Evolutionary conservation across 208 protist species (phyloP).

Genomic region (Crithidia expoeki): DNA sequence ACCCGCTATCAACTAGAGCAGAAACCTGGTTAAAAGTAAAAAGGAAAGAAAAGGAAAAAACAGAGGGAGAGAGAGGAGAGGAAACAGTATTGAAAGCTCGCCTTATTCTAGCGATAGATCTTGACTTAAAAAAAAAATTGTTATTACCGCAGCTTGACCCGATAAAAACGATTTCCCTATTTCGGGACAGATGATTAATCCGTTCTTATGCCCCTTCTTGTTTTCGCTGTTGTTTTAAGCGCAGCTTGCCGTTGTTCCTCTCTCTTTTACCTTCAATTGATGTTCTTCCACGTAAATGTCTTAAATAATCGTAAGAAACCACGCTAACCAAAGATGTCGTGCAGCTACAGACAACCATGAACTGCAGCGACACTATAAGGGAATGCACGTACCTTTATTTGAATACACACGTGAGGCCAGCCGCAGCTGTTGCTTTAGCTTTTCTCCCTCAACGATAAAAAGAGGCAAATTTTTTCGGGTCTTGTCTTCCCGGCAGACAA

Average conservation of each 20-base stretch:
- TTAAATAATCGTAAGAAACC: no score
- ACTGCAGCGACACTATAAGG: neutral
- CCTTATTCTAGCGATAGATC: no score
- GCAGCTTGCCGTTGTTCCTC: no score
- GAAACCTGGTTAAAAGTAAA: constrained; percentile 16
- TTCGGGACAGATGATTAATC: no score
- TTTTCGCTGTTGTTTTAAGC: no score
- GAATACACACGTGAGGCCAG: neutral
- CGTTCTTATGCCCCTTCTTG: neutral
- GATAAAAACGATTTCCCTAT: no score
- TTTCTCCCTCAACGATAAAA: no score
- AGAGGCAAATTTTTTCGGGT: neutral
- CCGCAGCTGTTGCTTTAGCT: no score
- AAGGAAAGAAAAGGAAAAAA: neutral
- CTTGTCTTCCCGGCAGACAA: constrained; percentile 3
- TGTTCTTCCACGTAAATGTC: no score
- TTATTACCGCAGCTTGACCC: no score
- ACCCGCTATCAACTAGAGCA: neutral
- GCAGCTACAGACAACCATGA: neutral
- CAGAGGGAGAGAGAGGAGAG: neutral
- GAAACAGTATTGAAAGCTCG: neutral
- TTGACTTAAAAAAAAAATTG: no score
- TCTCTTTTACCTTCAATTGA: no score
- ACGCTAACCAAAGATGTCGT: neutral
- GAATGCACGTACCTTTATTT: neutral